A percentile compares a stretch with the other conserved stretches of the same genome.
Conservation (phyloP, 805 yeast species). For the Dipodascus geniculatus region DNA sequence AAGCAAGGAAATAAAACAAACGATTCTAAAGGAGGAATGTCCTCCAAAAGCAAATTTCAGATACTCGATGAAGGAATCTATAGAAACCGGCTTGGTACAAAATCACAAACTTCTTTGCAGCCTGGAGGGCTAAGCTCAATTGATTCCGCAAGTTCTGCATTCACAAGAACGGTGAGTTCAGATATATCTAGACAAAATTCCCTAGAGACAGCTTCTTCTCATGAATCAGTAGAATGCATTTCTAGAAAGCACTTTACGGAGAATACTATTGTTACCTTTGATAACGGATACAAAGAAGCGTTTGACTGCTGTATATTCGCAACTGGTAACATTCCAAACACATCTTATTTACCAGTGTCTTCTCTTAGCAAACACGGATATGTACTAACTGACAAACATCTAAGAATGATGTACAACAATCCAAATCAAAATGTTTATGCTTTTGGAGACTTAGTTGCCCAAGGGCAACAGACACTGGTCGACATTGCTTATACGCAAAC, state of each 20-base stretch:
- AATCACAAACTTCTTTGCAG: neutral
- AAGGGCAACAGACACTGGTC: conserved; percentile 4
- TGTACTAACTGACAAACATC: conserved; percentile 9
- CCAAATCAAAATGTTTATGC: conserved; percentile 9
- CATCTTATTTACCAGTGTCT: conserved; percentile 7
- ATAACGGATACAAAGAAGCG: conserved; percentile 7
- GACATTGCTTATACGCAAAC: conserved; percentile 8
- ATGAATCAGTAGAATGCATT: no score
- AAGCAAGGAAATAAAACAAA: neutral
- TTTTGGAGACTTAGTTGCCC: conserved; percentile 13
- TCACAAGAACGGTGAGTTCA: no score
- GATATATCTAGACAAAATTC: neutral
- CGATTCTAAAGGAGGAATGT: neutral
- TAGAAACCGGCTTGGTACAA: neutral
- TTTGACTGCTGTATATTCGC: conserved; percentile 12
- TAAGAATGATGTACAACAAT: conserved; percentile 8
- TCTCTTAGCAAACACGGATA: conserved; percentile 10
- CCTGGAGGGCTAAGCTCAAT: neutral
- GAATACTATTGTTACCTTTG: conserved; percentile 6
- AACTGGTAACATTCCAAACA: conserved; percentile 12
- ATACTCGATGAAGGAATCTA: neutral
- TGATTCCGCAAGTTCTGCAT: no score
- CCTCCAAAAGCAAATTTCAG: neutral
- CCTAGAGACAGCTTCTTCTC: neutral
- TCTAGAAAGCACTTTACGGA: no score